Percentiles rank a stretch among this genome's conserved stretches.
These are phyloP conservation scores for Rhodotorula kratochvilovae DNA, from an alignment of 768 basidiomycete genomes.

Conservation along the genomic window DNA sequence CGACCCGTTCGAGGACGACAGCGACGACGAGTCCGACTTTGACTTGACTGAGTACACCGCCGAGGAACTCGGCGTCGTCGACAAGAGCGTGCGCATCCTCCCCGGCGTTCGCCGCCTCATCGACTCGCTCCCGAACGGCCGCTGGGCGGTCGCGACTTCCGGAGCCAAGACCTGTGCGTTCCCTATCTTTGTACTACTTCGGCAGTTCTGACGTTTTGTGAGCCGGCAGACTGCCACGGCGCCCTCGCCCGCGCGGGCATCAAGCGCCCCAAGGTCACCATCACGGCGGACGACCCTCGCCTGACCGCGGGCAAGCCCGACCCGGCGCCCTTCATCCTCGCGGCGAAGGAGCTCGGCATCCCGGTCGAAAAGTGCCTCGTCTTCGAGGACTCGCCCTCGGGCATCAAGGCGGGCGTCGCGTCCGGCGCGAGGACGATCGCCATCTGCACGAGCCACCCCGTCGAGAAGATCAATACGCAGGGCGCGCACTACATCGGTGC, in stretches of 20 bases:
- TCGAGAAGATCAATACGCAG: slow-evolving; percentile 42
- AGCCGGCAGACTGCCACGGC: slow-evolving; percentile 52
- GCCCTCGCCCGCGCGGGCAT: slow-evolving; percentile 69
- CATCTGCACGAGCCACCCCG: slow-evolving; percentile 48
- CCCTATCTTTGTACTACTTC: neutral
- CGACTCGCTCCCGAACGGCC: slow-evolving; percentile 61
- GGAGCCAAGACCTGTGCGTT: slow-evolving; percentile 64
- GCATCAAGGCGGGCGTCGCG: slow-evolving; percentile 49
- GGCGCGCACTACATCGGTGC: slow-evolving; percentile 39
- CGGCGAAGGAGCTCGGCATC: slow-evolving; percentile 48
- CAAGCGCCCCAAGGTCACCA: slow-evolving; percentile 62
- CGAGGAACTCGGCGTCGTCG: slow-evolving; percentile 40
- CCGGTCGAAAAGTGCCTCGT: slow-evolving; percentile 52
- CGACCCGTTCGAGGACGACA: slow-evolving; percentile 43
- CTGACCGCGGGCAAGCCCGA: slow-evolving; percentile 55
- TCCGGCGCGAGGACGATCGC: slow-evolving; percentile 47
- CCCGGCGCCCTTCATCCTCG: slow-evolving; percentile 49
- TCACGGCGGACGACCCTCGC: slow-evolving; percentile 71
- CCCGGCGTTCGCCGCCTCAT: slow-evolving; percentile 67
- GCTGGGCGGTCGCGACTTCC: slow-evolving; percentile 68
- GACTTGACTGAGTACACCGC: slow-evolving; percentile 45
- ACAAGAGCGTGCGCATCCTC: slow-evolving; percentile 56
- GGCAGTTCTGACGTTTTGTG: slow-evolving; percentile 44
- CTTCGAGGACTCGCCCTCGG: slow-evolving; percentile 49
- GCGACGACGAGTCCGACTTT: slow-evolving; percentile 57